phyloP scores from a whole-genome alignment of 2,329 filamentous ascomycete genomes.

The Penicillium sp. region DNA sequence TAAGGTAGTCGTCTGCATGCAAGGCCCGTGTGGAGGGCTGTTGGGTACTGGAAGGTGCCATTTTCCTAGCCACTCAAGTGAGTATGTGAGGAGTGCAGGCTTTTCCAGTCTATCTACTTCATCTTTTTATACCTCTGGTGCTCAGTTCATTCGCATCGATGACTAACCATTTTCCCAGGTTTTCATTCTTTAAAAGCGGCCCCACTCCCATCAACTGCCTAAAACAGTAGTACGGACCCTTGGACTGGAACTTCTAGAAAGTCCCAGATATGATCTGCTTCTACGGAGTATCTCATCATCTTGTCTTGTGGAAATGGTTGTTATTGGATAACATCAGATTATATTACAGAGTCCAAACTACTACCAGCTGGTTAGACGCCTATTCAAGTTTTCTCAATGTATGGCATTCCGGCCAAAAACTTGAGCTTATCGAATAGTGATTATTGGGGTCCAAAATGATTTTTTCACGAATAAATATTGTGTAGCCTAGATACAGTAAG shows the following conservation, averaged over 20 bases:
- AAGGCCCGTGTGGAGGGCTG: constrained; percentile 64
- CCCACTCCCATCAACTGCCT: neutral
- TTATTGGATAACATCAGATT: too few relatives aligned
- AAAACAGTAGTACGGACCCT: neutral
- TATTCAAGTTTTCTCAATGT: too few relatives aligned
- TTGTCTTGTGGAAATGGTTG: too few relatives aligned
- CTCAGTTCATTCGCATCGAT: neutral
- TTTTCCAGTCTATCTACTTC: neutral
- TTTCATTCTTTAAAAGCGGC: neutral
- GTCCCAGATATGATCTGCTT: neutral
- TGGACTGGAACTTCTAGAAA: neutral
- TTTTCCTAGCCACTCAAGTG: constrained; percentile 10
- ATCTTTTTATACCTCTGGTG: neutral
- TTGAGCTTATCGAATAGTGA: too few relatives aligned
- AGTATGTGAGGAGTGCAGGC: neutral
- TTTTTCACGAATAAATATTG: too few relatives aligned
- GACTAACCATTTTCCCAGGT: neutral
- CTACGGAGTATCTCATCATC: too few relatives aligned
- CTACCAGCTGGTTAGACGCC: too few relatives aligned
- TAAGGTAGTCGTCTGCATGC: constrained; percentile 80
- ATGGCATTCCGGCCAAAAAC: too few relatives aligned
- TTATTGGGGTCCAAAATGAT: too few relatives aligned
- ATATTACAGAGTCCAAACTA: too few relatives aligned
- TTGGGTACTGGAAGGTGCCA: constrained; percentile 24
- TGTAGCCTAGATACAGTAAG: too few relatives aligned